Conservation (phyloP, 176 grass and related monocot genomes). For the Eragrostis nindensis region DNA sequence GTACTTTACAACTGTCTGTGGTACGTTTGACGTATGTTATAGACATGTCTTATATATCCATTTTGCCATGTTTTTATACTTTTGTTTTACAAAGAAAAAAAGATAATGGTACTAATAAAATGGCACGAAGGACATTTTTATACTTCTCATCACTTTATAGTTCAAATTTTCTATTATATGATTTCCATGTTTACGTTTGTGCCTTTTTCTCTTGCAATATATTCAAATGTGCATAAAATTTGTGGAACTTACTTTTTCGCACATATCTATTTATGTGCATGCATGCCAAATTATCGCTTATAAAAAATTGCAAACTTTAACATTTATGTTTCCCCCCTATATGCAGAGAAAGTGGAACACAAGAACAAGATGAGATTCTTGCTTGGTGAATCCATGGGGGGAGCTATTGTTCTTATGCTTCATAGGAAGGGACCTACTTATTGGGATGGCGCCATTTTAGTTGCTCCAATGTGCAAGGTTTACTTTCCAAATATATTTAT, state of each 20-base stretch:
- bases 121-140: background rate
- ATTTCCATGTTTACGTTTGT: background rate
- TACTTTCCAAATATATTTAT: background rate
- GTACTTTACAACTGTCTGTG: constrained; percentile 59
- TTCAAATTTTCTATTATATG: background rate
- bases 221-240: background rate
- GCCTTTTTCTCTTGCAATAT: background rate
- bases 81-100: background rate
- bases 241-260: background rate
- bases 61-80: background rate
- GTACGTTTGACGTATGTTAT: constrained; percentile 29
- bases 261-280: background rate
- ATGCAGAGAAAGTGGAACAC: constrained; percentile 54
- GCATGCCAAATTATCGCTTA: background rate
- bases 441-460: constrained; percentile 73
- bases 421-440: constrained; percentile 65
- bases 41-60: background rate
- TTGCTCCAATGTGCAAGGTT: constrained; percentile 96
- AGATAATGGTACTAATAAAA: background rate
- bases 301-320: constrained; percentile 1
- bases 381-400: constrained; percentile 82
- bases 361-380: constrained; percentile 50
- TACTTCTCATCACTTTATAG: background rate
- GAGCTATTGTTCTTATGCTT: constrained; percentile 64
- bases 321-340: background rate